Evolutionary conservation across 257 asterid species (phyloP).

Genomic region (Solanum piurae): DNA sequence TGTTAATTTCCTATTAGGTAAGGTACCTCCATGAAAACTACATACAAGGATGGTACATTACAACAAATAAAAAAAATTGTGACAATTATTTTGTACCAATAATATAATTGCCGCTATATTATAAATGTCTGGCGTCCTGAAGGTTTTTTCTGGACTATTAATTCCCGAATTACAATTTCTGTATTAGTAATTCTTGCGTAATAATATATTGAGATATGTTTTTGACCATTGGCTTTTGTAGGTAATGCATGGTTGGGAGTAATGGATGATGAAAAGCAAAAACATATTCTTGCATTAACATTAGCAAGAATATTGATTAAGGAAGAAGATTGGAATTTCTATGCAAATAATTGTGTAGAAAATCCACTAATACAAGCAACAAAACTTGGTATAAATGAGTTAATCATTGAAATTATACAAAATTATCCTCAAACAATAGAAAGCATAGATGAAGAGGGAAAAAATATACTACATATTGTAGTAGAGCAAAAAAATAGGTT

Average conservation of each 20-base stretch:
- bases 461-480: background rate
- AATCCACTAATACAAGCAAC: background rate
- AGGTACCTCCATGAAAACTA: background rate
- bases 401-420: background rate
- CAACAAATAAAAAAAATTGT: no score
- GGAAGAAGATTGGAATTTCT: background rate
- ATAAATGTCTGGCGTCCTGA: no score
- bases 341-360: background rate
- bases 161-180: background rate
- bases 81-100: no score
- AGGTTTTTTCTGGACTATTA: background rate
- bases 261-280: slow-evolving; percentile 1
- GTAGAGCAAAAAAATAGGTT: background rate
- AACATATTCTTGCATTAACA: background rate
- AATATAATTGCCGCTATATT: no score
- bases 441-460: background rate
- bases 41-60: no score
- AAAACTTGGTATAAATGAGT: background rate
- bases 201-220: background rate
- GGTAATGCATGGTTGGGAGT: background rate
- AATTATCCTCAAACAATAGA: background rate
- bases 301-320: background rate
- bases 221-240: background rate
- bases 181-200: background rate
- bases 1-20: background rate